Evolutionary conservation across 2,329 filamentous ascomycete genomes (phyloP).

Genomic region (Fusarium sacchari): DNA sequence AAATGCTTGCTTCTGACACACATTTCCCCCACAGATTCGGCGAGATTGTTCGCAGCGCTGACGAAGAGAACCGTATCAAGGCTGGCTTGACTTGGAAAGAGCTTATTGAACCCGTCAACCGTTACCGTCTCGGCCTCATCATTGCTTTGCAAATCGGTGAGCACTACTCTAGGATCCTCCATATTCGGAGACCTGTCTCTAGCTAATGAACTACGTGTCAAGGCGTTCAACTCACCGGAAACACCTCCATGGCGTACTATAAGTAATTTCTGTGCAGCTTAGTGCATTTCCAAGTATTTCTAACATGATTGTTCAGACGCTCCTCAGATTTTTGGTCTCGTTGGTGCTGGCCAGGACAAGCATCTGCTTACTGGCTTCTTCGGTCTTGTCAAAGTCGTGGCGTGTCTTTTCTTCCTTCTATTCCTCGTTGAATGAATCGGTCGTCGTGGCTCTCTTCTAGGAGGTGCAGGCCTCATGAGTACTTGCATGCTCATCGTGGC

Average conservation of each 20-base stretch:
- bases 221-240: neutral
- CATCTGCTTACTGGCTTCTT: neutral
- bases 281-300: neutral
- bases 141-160: neutral
- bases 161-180: neutral
- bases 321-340: neutral
- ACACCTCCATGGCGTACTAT: neutral
- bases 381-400: neutral
- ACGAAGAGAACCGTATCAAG: neutral
- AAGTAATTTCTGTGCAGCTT: neutral
- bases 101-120: neutral
- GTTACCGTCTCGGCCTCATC: neutral
- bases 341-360: neutral
- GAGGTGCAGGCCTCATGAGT: neutral
- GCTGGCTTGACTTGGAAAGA: neutral
- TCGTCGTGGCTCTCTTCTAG: neutral
- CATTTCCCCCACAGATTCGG: neutral
- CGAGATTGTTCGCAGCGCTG: neutral
- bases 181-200: accelerated
- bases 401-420: neutral
- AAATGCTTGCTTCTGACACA: neutral
- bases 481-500: neutral
- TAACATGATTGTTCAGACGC: neutral
- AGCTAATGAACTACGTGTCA: neutral
- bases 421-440: neutral